Conservation (phyloP, 2,329 filamentous ascomycete genomes). For the Fusarium vanettenii region DNA sequence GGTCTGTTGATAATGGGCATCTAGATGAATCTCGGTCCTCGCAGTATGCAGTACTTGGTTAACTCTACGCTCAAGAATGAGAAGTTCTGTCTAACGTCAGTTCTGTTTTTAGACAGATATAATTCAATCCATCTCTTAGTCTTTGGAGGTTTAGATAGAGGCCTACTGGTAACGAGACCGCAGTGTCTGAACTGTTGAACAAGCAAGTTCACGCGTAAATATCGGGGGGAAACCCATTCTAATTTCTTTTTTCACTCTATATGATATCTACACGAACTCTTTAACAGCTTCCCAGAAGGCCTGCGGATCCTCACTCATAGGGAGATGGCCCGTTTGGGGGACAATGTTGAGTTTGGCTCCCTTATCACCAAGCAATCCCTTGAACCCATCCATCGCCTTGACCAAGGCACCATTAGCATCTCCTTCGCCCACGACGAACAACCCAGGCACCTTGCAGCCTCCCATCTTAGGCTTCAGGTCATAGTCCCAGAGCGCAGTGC, state of each 20-base stretch:
- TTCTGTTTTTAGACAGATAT: background rate
- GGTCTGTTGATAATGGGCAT: background rate
- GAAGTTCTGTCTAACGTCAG: no score
- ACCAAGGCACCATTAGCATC: conserved; percentile 80
- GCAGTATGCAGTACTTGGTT: background rate
- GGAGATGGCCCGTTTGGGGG: conserved; percentile 80
- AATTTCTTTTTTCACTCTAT: background rate
- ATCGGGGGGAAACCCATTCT: background rate
- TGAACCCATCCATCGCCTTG: conserved; percentile 83
- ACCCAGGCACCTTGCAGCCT: conserved; percentile 65
- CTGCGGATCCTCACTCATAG: conserved; percentile 81
- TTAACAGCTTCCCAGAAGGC: conserved; percentile 74
- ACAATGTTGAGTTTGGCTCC: conserved; percentile 73
- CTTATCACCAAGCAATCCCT: conserved; percentile 62
- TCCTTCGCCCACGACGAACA: conserved; percentile 78
- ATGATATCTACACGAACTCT: conserved; percentile 60
- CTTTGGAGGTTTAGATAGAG: background rate
- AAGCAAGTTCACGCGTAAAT: background rate
- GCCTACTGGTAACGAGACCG: background rate
- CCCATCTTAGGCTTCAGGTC: conserved; percentile 70
- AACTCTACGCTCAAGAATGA: background rate
- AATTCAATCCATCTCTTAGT: background rate
- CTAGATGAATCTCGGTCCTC: no score
- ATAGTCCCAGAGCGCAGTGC: conserved; percentile 78
- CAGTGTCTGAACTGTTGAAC: background rate